Conservation (phyloP, 805 yeast species). For the Deakozyma indianensis region DNA sequence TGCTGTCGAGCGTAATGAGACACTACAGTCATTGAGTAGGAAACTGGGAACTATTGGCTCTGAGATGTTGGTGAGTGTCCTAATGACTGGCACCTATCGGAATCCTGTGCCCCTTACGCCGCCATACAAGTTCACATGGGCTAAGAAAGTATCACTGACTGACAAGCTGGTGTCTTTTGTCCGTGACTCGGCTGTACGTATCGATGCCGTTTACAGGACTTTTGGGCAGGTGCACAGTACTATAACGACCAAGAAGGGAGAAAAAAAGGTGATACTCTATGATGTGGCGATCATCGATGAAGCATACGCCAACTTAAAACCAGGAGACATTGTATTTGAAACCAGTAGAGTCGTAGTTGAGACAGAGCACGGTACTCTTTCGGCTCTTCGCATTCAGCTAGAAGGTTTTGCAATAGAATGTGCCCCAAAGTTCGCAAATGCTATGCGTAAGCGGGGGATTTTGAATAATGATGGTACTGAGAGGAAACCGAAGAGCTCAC, state of each 20-base stretch:
- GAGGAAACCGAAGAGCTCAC: neutral
- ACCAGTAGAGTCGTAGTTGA: neutral
- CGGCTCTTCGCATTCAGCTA: neutral
- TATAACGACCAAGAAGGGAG: neutral
- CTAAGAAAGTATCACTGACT: neutral
- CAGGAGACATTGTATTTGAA: neutral
- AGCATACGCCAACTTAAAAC: neutral
- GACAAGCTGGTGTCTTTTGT: neutral
- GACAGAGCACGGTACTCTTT: neutral
- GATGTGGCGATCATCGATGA: neutral
- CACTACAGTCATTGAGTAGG: neutral
- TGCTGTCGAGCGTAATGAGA: neutral
- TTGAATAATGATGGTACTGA: neutral
- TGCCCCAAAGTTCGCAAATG: neutral
- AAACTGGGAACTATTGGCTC: neutral
- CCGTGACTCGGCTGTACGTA: too few relatives aligned
- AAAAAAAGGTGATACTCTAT: neutral
- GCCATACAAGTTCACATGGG: neutral
- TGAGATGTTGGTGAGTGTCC: neutral
- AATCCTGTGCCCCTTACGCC: neutral
- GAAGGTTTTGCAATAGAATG: neutral
- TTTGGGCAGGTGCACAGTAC: neutral
- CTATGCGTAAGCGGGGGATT: neutral
- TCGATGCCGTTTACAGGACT: neutral
- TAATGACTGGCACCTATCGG: neutral